Conservation (phyloP, 164 flowering plant genomes). For the Dillenia suffruticosa region DNA sequence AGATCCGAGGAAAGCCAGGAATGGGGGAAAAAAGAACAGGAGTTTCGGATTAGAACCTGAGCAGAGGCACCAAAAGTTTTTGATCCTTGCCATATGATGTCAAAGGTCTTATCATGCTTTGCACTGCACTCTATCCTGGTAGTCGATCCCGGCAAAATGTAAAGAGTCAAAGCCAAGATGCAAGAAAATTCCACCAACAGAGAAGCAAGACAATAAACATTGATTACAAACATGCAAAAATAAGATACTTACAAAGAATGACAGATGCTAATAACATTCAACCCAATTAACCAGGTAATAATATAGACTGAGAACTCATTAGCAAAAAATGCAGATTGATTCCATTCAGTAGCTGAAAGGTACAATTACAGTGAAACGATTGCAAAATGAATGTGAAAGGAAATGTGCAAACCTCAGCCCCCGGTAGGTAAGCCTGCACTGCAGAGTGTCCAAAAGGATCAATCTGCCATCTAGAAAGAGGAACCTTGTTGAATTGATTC, state of each 20-base stretch:
- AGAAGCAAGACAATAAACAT: no score
- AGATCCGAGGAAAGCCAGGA: conserved; percentile 41
- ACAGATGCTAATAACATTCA: no score
- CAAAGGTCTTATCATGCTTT: conserved; percentile 65
- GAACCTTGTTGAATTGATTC: conserved; percentile 58
- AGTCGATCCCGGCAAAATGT: conserved; percentile 87
- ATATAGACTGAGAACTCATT: no score
- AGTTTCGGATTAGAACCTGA: conserved; percentile 38
- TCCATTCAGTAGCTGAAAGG: no score
- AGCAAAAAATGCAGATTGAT: no score
- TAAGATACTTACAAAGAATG: no score
- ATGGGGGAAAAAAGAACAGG: neutral
- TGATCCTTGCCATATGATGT: conserved; percentile 89
- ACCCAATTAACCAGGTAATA: no score
- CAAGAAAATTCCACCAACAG: conserved; percentile 3
- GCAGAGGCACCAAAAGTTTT: conserved; percentile 75
- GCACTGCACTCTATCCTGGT: conserved; percentile 79
- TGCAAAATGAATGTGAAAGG: neutral
- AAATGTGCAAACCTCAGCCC: conserved; percentile 56
- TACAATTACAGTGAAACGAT: no score
- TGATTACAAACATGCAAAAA: no score
- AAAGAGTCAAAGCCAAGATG: conserved; percentile 90
- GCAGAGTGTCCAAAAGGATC: conserved; percentile 99
- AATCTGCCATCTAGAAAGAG: conserved; percentile 94
- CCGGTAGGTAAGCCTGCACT: conserved; percentile 85